Evolutionary conservation across 805 yeast genomes (phyloP).

Genomic region (Kluyveromyces starmeri): DNA sequence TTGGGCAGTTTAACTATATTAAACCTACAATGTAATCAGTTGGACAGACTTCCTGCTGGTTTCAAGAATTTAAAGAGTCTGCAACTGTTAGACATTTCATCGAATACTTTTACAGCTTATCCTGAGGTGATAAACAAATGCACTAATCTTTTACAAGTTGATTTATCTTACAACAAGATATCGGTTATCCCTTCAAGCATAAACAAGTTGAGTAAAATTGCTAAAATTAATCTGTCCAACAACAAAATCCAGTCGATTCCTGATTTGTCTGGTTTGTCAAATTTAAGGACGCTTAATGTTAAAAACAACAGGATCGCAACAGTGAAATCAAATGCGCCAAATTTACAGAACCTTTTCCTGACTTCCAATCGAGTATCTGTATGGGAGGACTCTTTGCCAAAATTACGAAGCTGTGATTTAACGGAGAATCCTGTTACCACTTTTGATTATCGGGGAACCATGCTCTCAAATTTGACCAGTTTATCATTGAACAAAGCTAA

Average conservation of each 20-base stretch:
- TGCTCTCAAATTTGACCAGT: slow-evolving; percentile 53
- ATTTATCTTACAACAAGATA: slow-evolving; percentile 74
- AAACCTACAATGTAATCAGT: slow-evolving; percentile 67
- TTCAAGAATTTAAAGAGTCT: slow-evolving; percentile 48
- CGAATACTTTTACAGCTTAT: slow-evolving; percentile 56
- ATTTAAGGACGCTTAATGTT: slow-evolving; percentile 65
- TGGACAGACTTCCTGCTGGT: slow-evolving; percentile 50
- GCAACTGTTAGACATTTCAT: slow-evolving; percentile 62
- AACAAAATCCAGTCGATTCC: slow-evolving; percentile 42
- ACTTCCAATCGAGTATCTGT: slow-evolving; percentile 69
- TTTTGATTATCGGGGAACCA: slow-evolving; percentile 31
- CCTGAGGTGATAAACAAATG: slow-evolving; percentile 62
- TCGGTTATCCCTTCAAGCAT: slow-evolving; percentile 51
- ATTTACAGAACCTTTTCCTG: slow-evolving; percentile 61
- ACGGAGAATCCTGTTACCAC: slow-evolving; percentile 78
- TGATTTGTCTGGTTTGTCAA: slow-evolving; percentile 42
- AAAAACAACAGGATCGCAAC: slow-evolving; percentile 55
- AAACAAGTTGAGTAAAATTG: slow-evolving; percentile 49
- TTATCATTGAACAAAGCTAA: slow-evolving; percentile 78
- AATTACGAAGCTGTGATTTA: slow-evolving; percentile 58
- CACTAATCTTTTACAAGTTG: slow-evolving; percentile 52
- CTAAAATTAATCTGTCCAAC: slow-evolving; percentile 65
- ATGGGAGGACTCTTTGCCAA: slow-evolving; percentile 53
- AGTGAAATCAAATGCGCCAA: slow-evolving; percentile 37
- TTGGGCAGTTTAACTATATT: slow-evolving; percentile 48